Evolutionary conservation across 306 rosid species (phyloP), one percentile per base, ranked within the genome.

Genomic region (Inga leiocalycina): DNA sequence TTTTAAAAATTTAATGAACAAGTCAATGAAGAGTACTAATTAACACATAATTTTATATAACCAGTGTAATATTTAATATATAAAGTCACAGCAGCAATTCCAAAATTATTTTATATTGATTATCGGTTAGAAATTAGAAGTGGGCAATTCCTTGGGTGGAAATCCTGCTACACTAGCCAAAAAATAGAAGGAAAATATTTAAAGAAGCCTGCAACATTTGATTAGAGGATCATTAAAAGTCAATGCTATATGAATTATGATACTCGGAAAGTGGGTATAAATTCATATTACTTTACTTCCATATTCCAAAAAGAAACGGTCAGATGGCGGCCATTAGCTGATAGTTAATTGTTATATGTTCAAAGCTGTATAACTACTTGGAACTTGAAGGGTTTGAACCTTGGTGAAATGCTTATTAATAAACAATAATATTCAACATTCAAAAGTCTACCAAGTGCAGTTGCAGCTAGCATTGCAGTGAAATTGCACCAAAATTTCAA

Each of bases 301-400:
- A 79, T 82, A 59, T 75, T 49, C 39, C 20, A 43, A 15, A 48
- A 51, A 56, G 45, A 30, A 75, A 79, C 70, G 79, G 84, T 79
- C 74, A 39, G 54, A 71, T 44, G 39, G 61, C 64, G 74, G 80
- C 76, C 71, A n/a, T 20, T 30, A 79, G 81, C 35, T 74, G 37
- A 20, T 79, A 74, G 64, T 57, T 44, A 39, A 19, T 78, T 9
- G 45, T 35, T 76, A 57, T 44, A 57, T 81, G 15, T 59, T 72
- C 77, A 69, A 77, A 81, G 76, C 52, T 32, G n/a, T 52, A n/a
- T 52, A 79, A 73, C 24, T n/a, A 17, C 35, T 22, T 35, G 30
- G 16, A 80, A 24, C 5, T 59, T 69, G 39, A 22, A n/a, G 52
- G 39, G 8, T 76, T 76, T 56, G 79, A 39, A 76, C n/a, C 32